Evolutionary conservation across 2,329 filamentous ascomycete genomes (phyloP), one percentile per base, ranked within the genome.

Genomic region (Rhexocercosporidium sp.): DNA sequence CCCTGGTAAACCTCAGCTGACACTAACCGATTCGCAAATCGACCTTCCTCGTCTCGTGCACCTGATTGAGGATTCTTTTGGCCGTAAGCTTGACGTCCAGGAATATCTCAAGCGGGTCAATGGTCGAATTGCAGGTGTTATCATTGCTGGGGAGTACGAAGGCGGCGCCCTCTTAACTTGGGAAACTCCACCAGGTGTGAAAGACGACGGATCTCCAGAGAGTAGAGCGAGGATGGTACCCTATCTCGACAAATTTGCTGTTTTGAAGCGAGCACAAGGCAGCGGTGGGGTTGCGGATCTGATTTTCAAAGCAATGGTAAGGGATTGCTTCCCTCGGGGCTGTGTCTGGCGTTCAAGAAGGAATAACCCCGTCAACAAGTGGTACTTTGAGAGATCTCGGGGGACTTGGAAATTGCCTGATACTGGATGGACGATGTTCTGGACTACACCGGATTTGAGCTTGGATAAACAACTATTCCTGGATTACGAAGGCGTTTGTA

Each of bases 351-450:
- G 75, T 29, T 96, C 92, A 77, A 85, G 96, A 61, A 91, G 91
- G 75, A 88, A 94, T 77, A 98, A 99, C 76, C 95, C 94, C 0
- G 96, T 99, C 4, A 99, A 99, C 77, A 97, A 97, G 78, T 99
- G 96, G 96, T 99, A 99, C 78, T 97, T 98, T 80, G 96, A 99
- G 80, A 86, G 96, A 57, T 93, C 92, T 2, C 82, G 87, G 57
- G 96, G 96, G 0, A 94, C 90, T 1, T 92, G 90, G 85, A 96
- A 96, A 80, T 81, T 99, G 44, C 84, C 86, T 0, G 88, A 87
- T n/a, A 92, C 87, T 54, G 90, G 94, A 73, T 99, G 96, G 96
- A 93, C 94, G 3, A 97, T 98, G 94, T 99, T 99, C 76, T 99
- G 96, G 94, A 99, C 96, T 1, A 96, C 92, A 0, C 84, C 87